Base-by-base conservation (phyloP, 176 grass and related monocot genomes). In the Themeda triandra region DNA sequence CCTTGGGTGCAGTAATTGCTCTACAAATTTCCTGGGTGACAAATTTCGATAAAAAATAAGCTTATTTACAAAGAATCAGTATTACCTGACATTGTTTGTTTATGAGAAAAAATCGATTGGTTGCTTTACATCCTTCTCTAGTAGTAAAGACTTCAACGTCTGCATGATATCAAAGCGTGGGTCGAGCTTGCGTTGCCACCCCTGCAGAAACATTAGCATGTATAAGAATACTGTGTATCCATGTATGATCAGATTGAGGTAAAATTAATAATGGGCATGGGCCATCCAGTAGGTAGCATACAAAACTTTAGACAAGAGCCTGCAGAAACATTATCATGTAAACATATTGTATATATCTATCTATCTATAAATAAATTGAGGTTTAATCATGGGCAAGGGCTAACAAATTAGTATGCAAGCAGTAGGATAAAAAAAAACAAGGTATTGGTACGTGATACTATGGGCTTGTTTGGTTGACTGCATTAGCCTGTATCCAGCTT, bases 151-250 rank as follows among this genome's bases (percentile, higher is more conserved):
- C 81, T 92, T 93, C 71, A 98, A 78, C 9, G 91, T 95, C 5
- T 90, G 64, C 96, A 98, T 98, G 62, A 98, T 95, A 85, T 98
- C 92, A 45, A 95, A 98, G 77, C 89, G 65, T 86, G 93, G 93
- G 81, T 95, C 89, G 78, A 98, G 69, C 85, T 95, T 95, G 69
- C 89, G 87, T 87, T 98, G 96, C 96, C 96, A 98, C 2, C 96
- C 93, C 96, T 98, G 76, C 82, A 87, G 86, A 75, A 94, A 66
- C 59, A 82, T 68, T 56, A 76, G 83, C 81, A 87, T 30, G 24
- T 80, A 84, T 84, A 25, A 32, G 77, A 33, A 2, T 80, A 48
- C 0, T 49, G 23, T 33, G 39, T 30, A 78, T 78, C 10, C 66
- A 73, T 48, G 42, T 29, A 17, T 58, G 66, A 79, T 28, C 8